Evolutionary conservation across 2,329 filamentous ascomycete genomes (phyloP), one percentile per base, ranked within the genome.

Genomic region (Colletotrichum liaoningense): DNA sequence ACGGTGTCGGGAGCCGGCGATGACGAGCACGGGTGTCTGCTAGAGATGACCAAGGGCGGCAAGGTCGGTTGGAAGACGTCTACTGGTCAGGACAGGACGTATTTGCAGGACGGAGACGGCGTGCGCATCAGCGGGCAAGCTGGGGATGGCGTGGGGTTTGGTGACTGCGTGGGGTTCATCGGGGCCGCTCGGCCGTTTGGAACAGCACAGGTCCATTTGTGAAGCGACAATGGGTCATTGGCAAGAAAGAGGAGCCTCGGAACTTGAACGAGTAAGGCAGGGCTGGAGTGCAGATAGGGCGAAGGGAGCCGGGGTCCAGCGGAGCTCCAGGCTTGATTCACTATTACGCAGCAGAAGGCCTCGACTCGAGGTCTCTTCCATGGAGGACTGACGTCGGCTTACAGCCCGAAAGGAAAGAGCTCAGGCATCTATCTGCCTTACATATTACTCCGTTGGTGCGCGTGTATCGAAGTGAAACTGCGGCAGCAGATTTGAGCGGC

Each of bases 141-240:
- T 77, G 86, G 77, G 82, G 84, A 55, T 77, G 81, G 82, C 16
- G 88, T 84, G 67, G 83, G 83, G 0, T 84, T 84, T 68, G 83
- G 82, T 0, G 81, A 84, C 8, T 83, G 82, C 42, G 62, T 76
- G 1, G 84, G 84, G 1, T 64, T 67, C 35, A 55, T 75, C 46
- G 67, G 38, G 24, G 49, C 70, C 28, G 68, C 67, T 42, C 67
- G 63, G 52, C 65, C 71, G 30, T 68, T 73, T 26, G 65, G 28
- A 70, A 30, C 12, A 16, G 26, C 59, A 59, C 16, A 24, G 69
- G 42, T 33, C 54, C 12, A 64, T 33, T 58, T 33, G 30, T 30
- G 38, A 54, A 16, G 42, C 54, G 26, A 59, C 30, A 33, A 55
- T 46, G 33, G 35, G 38, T 19, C 38, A 19, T 19, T 42, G 38